phyloP scores from a whole-genome alignment of 495 filamentous ascomycete genomes.

The Umbilicaria muhlenbergii region DNA sequence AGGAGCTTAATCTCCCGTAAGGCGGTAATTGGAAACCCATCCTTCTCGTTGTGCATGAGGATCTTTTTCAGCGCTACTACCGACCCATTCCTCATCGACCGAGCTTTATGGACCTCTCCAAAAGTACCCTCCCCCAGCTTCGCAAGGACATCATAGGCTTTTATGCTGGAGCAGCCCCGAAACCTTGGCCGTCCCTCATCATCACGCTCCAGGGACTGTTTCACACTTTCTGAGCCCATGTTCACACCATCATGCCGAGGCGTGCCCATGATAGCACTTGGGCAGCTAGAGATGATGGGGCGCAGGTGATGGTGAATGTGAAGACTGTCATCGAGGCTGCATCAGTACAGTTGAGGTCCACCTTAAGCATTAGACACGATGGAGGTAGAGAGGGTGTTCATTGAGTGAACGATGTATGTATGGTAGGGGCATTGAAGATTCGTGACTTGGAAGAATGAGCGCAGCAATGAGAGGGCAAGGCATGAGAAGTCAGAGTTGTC shows the following conservation, averaged over 20 bases:
- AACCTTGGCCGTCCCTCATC: constrained; percentile 38
- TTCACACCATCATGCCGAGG: neutral
- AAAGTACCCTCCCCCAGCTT: constrained; percentile 98
- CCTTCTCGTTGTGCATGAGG: constrained; percentile 89
- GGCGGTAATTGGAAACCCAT: constrained; percentile 94
- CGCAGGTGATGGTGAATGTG: too few species aligned
- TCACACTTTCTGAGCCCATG: neutral
- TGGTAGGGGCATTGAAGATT: too few species aligned
- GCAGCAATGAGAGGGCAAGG: too few species aligned
- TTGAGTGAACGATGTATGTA: too few species aligned
- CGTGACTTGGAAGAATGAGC: too few species aligned
- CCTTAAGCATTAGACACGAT: too few species aligned
- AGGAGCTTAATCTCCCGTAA: constrained; percentile 95
- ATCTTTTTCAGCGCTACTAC: constrained; percentile 91
- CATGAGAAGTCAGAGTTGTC: too few species aligned
- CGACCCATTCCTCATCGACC: constrained; percentile 52
- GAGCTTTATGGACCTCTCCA: constrained; percentile 87
- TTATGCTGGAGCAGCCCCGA: constrained; percentile 72
- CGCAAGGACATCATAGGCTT: constrained; percentile 70
- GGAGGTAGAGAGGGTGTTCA: too few species aligned
- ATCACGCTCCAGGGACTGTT: constrained; percentile 10
- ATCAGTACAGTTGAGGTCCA: too few species aligned
- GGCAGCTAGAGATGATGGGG: too few species aligned
- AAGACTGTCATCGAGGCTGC: too few species aligned
- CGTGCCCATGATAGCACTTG: too few species aligned